Evolutionary conservation across 1,284 basidiomycete species (phyloP).

Genomic region (Fomes fomentarius): DNA sequence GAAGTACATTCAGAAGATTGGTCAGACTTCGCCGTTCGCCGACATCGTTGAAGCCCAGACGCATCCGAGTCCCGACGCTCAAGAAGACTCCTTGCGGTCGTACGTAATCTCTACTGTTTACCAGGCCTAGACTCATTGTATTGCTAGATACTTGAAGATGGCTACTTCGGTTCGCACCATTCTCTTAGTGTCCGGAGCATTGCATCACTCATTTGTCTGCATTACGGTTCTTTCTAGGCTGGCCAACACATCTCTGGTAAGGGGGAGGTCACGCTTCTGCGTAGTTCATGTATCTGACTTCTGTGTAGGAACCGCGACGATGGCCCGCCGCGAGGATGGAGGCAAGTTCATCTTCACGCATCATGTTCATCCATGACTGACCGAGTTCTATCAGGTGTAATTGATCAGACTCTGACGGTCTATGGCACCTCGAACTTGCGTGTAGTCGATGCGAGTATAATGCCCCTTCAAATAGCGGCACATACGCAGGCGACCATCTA

Average conservation of each 20-base stretch:
- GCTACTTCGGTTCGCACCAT: no score
- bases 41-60: constrained; percentile 26
- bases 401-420: constrained; percentile 51
- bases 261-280: no score
- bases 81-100: no score
- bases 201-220: no score
- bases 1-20: constrained; percentile 49
- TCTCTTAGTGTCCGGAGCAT: no score
- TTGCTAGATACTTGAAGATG: no score
- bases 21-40: constrained; percentile 44
- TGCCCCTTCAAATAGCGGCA: constrained; percentile 17
- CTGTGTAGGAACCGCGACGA: constrained; percentile 19
- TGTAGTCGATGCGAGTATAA: constrained; percentile 54
- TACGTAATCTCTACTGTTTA: constrained; percentile 4
- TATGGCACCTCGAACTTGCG: constrained; percentile 59
- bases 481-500: constrained; percentile 12
- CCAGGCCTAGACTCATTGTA: constrained; percentile 15
- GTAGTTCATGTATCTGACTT: no score
- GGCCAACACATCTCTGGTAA: no score
- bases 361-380: no score
- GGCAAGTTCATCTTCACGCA: constrained; percentile 32
- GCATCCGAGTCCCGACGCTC: no score
- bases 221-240: no score
- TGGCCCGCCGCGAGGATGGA: constrained; percentile 51
- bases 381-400: constrained; percentile 34